Evolutionary conservation across 345 rosid species (phyloP), one percentile per base, ranked within the genome.

Genomic region (Citrus cavaleriei): DNA sequence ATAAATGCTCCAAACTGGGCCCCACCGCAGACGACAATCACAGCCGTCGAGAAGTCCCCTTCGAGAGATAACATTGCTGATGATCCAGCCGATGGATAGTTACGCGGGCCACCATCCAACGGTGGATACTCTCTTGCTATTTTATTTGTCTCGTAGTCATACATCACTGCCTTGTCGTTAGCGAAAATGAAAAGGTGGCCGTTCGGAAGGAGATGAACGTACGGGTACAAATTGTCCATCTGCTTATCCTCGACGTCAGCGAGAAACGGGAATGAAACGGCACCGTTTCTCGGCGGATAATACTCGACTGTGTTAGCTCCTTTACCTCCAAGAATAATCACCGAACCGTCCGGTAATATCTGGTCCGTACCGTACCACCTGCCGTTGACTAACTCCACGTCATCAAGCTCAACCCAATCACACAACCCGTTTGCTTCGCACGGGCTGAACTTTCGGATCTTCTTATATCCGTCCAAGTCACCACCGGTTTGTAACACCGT

Each of bases 161-260:
- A 95, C 74, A 88, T 55, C 5, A 93, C 88, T 13, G 99, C 93
- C 72, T 81, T 89, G 77, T 87, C 86, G 85, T 95, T 93, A 4
- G 97, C 97, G 75, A 95, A 95, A 76, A 93, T 80, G 83, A 93
- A 95, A 74, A 95, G 95, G 59, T 84, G 81, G 5, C 92, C 97
- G 87, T 86, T 85, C 68, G 99, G 99, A 34, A 95, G 97, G 24
- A 95, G 91, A 70, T 95, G 98, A 24, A 95, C 89, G 82, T 90
- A 95, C 8, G 99, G 98, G 78, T 95, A 95, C 51, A 95, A 85
- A 77, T 95, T 95, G 74, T 93, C 97, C 97, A 92, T 93, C 81
- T 95, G 98, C 0, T 80, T 85, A 61, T 93, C 99, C 70, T 85
- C 94, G 75, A 84, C 88, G 54, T 89, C 91, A 65, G 82, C 86